Conservation (phyloP, 2,329 filamentous ascomycete species). For the Penicillium sp. region DNA sequence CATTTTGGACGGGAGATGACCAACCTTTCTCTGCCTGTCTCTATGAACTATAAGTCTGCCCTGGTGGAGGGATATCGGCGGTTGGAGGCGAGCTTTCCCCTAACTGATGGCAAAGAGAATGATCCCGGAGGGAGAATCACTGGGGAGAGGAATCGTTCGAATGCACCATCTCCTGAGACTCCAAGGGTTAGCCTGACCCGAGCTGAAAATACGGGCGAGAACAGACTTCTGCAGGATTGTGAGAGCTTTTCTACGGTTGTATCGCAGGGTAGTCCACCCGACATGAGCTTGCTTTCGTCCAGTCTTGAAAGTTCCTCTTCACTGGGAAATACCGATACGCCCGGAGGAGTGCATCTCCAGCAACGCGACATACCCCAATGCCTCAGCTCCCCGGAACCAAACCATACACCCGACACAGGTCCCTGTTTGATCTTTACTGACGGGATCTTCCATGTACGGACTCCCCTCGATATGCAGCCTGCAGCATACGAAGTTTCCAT, state of each 20-base stretch:
- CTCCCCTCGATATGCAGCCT: constrained; percentile 8
- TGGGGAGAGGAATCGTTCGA: background rate
- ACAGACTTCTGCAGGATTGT: background rate
- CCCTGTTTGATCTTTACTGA: constrained; percentile 15
- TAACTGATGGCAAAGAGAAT: background rate
- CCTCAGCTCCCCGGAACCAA: background rate
- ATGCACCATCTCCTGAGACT: background rate
- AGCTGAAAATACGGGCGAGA: background rate
- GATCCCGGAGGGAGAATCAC: background rate
- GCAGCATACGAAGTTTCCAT: constrained; percentile 25
- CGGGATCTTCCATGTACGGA: constrained; percentile 20
- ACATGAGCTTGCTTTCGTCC: background rate
- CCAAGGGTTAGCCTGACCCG: background rate
- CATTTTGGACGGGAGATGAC: background rate
- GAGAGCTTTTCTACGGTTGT: constrained; percentile 14
- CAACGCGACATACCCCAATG: background rate
- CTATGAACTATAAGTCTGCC: background rate
- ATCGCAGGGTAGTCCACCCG: constrained; percentile 12
- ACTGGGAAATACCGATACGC: background rate
- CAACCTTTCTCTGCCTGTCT: background rate
- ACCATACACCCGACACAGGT: background rate
- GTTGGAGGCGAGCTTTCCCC: background rate
- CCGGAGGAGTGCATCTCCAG: background rate
- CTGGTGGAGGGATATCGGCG: background rate
- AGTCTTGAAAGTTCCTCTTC: background rate